Base-by-base conservation (phyloP, 805 yeast genomes). In the Debaryomyces hansenii region DNA sequence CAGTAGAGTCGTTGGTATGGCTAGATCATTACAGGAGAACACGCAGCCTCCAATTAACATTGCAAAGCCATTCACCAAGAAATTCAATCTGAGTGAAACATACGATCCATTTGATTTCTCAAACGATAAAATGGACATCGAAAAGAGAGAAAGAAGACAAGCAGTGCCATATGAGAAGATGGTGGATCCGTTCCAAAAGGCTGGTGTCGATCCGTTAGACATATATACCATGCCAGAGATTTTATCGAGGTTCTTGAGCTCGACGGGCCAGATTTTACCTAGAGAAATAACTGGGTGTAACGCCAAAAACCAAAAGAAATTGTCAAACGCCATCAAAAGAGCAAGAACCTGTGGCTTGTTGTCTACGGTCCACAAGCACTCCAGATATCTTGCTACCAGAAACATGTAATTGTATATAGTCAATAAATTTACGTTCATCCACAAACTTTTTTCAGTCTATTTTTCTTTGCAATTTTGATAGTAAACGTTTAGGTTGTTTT, bases 31-130 rank as follows among this genome's bases (percentile, higher is more conserved):
- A 18, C 63, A 59, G 40, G 69, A 66, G 42, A 54, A 51, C 38
- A 53, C 61, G 27, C 59, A 48, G 24, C 70, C 75, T 28, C 75
- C 76, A 10, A 53, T 70, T 20, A 57, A 60, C 29, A 64, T 72
- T 20, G 63, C 58, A 27, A 47, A 55, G 9, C 35, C 38, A 8
- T 73, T 78, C 48, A 64, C 75, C 31, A 76, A 70, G 57, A 74
- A 65, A 46, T 82, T 85, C 60, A 69, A 63, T 12, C 67, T 67
- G 4, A 81, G 80, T 40, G 67, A 77, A 4, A 78, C 81, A 0
- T 90, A 90, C 60, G 92, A 87, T 55, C 94, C 96, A 42, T 85
- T 84, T 66, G 96, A 88, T 63, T 88, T 89, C 56, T 79, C 87
- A 27, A 64, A 81, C 57, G 80, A 84, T 39, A 80, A 78, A 54